phyloP scores from a whole-genome alignment of 768 basidiomycete genomes.

The Polyporus arcularius region DNA sequence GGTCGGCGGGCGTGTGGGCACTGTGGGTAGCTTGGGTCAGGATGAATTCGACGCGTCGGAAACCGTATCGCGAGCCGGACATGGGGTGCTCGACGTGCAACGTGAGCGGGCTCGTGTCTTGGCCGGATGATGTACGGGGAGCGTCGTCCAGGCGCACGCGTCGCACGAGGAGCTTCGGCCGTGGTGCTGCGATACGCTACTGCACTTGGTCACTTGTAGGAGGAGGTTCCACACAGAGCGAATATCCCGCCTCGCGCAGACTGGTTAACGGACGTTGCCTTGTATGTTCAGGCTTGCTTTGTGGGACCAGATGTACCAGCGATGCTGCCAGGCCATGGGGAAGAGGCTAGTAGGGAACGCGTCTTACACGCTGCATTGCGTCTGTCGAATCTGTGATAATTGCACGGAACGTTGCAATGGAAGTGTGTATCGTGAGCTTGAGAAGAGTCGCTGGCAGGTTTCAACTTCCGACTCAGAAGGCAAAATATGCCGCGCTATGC shows the following conservation, averaged over 20 bases:
- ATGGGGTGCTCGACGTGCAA: background rate
- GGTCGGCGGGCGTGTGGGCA: conserved; percentile 7
- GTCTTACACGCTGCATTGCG: background rate
- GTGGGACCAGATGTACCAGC: conserved; percentile 13
- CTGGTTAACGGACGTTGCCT: conserved; percentile 3
- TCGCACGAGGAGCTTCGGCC: too few relatives aligned
- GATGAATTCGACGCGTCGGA: background rate
- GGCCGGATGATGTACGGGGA: background rate
- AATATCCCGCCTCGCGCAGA: too few relatives aligned
- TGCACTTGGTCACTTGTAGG: too few relatives aligned
- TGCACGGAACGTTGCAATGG: background rate
- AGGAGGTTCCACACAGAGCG: too few relatives aligned
- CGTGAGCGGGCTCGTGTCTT: background rate
- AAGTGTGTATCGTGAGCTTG: background rate
- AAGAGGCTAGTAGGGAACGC: background rate
- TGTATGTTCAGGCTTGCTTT: conserved; percentile 22
- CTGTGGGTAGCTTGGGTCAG: background rate
- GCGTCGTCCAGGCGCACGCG: too few relatives aligned
- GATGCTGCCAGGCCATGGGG: background rate
- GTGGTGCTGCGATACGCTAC: too few relatives aligned
- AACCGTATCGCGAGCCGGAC: background rate
- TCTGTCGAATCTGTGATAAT: background rate
- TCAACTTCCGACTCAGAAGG: background rate
- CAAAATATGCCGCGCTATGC: too few relatives aligned
- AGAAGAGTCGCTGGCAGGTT: too few relatives aligned